Percentiles rank a stretch among this genome's conserved stretches.
phyloP scores from a whole-genome alignment of 164 flowering plant species.

The Liriodendron chinense region DNA sequence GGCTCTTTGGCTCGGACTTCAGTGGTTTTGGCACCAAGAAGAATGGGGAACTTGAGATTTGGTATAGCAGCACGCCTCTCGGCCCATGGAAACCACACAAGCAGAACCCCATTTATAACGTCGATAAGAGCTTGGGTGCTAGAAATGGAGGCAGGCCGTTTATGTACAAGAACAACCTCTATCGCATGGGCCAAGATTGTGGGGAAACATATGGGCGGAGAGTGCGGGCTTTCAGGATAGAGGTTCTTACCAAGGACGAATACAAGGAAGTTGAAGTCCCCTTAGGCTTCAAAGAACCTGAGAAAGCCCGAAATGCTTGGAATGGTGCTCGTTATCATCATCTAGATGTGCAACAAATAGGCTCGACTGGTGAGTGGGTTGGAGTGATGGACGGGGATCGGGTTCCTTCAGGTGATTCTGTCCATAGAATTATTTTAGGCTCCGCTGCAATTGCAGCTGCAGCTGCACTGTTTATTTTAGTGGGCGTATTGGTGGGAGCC shows the following conservation, averaged over 20 bases:
- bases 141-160: constrained; percentile 96
- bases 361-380: constrained; percentile 61
- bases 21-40: constrained; percentile 67
- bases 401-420: constrained; percentile 76
- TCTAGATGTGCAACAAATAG: constrained; percentile 72
- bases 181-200: constrained; percentile 88
- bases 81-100: constrained; percentile 96
- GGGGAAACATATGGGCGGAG: constrained; percentile 80
- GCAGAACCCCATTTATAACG: constrained; percentile 73
- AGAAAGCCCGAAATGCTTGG: constrained; percentile 83
- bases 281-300: constrained; percentile 43
- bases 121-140: constrained; percentile 59
- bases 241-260: constrained; percentile 57
- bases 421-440: constrained; percentile 56
- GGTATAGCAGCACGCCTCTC: constrained; percentile 77
- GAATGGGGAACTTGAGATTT: constrained; percentile 86
- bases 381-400: constrained; percentile 92
- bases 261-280: constrained; percentile 83
- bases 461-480: constrained; percentile 39
- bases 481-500: constrained; percentile 73
- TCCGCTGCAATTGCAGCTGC: constrained; percentile 46
- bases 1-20: constrained; percentile 96
- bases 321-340: constrained; percentile 89
- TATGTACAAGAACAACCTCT: constrained; percentile 56
- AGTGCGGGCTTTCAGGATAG: constrained; percentile 59